Evolutionary conservation across 2,329 filamentous ascomycete species (phyloP), one percentile per base, ranked within the genome.

Genomic region (Thelonectria blattea): DNA sequence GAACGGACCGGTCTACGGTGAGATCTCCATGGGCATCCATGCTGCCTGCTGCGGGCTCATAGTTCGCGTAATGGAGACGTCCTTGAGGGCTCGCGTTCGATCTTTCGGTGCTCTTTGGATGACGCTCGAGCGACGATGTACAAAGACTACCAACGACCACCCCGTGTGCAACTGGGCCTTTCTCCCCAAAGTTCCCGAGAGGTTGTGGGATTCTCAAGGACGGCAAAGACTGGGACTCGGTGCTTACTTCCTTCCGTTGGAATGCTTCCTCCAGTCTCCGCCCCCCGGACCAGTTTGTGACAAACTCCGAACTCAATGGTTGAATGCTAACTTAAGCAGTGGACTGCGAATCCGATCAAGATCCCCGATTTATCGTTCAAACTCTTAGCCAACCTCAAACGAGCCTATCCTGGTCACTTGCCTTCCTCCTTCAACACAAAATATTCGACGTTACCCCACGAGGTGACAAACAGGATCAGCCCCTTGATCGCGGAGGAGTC

Each of bases 31-130:
- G 14, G 51, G 30, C 7, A 22, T 62, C 2, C 60, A 62, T 18
- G 7, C 22, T 6, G 43, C 48, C 9, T 62, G 60, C 18, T 27
- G 49, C 7, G 24, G 43, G 1, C 49, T 62, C 14, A 56, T 56
- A 8, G 24, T 32, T 27, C n/a, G 27, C n/a, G 37, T 57, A 12
- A 62, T 60, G 34, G 9, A 24, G 15, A 48, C 2, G 14, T 53
- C 52, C 10, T 17, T 4, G 3, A 30, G 42, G 24, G 22, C 48
- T 6, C 24, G 20, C 1, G n/a, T 62, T n/a, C 24, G 30, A 32
- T 49, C 56, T 1, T 15, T 54, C 10, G 22, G 30, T 22, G 52
- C 56, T 32, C 52, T 62, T 12, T 62, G 56, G 60, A 41, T 50
- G 34, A 57, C 37, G 11, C 52, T 62, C 5, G 49, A 60, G 34